Base-by-base conservation (phyloP, 805 yeast species). In the Citeromyces nyonsensis region DNA sequence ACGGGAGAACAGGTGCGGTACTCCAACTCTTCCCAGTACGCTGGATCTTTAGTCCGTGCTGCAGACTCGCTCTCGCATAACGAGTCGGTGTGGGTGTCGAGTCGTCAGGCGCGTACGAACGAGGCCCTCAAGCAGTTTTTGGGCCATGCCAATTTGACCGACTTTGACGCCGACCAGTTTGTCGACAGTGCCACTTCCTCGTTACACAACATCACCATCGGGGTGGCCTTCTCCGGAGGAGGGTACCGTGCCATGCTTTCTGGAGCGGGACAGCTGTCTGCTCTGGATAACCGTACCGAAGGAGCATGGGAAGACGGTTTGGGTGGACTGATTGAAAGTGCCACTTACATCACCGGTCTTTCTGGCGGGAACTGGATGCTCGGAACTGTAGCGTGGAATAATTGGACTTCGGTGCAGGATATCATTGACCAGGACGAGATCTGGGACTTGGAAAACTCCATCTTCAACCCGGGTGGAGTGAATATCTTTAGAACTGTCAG, bases 361-460 rank as follows among this genome's bases (percentile, higher is more conserved):
- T 75, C 86, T 10, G 95, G 95, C 24, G 94, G 94, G 18, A 66
- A 80, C 10, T 83, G 94, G 94, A 57, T 81, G 31, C 59, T 82
- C 18, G 77, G 82, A 2, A 66, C 86, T 7, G 51, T 83, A 22
- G 71, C 68, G 0, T 59, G 66, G 46, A 80, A 83, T 48, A 73
- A 75, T 46, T 84, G 79, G 74, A 70, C 85, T 7, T 59, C 79
- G 9, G 70, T 82, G 15, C 75, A 73, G 40, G 71, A 60, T 2
- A 67, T 82, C 26, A 53, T 69, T 20, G 61, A 59, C 31, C 44
- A 51, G 30, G 47, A 53, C 15, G 61, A 64, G 0, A 63, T 80
- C 35, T 83, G 94, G 94, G 70, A 82, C 42, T 59, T 83, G 33
- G 61, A 61, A 9, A 57, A 73, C 40, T 61, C 75, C 4, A 71